These are phyloP conservation scores for Sugiyamaella valdiviana DNA, from an alignment of 805 yeast genomes.

Conservation along the genomic window DNA sequence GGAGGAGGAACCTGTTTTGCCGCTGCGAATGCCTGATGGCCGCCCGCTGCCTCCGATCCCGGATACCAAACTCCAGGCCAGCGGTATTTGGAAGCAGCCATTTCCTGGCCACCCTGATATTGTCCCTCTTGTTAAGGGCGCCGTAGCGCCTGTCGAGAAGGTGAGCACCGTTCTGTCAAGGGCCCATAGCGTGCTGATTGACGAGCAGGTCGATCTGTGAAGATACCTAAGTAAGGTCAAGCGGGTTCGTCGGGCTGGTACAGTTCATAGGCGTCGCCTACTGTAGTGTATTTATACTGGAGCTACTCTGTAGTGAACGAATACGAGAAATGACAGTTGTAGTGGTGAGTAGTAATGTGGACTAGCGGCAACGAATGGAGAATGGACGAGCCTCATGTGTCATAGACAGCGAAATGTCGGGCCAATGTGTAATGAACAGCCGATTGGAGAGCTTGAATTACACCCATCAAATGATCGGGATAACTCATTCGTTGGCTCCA, in stretches of 20 bases:
- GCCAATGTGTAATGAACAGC: too few species aligned
- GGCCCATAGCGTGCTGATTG: constrained; percentile 4
- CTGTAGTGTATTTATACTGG: too few species aligned
- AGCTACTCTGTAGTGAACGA: too few species aligned
- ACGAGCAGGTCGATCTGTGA: background rate
- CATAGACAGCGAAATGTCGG: too few species aligned
- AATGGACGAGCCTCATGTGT: too few species aligned
- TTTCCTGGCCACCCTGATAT: constrained; percentile 10
- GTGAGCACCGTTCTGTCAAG: constrained; percentile 8
- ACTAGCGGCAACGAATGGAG: too few species aligned
- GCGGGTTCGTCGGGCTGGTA: background rate
- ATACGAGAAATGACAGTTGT: too few species aligned
- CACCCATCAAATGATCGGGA: too few species aligned
- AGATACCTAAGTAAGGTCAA: background rate
- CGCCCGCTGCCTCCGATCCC: background rate
- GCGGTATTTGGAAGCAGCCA: constrained; percentile 10
- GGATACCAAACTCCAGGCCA: background rate
- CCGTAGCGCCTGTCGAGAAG: constrained; percentile 20
- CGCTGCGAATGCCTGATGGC: background rate
- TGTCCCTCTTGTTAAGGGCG: constrained; percentile 22
- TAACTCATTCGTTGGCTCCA: too few species aligned
- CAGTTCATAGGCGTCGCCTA: too few species aligned
- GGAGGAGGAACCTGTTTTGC: constrained; percentile 4
- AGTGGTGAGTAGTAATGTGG: too few species aligned
- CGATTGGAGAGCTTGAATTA: too few species aligned